phyloP scores from a whole-genome alignment of 768 basidiomycete genomes.

The Suillus discolor region DNA sequence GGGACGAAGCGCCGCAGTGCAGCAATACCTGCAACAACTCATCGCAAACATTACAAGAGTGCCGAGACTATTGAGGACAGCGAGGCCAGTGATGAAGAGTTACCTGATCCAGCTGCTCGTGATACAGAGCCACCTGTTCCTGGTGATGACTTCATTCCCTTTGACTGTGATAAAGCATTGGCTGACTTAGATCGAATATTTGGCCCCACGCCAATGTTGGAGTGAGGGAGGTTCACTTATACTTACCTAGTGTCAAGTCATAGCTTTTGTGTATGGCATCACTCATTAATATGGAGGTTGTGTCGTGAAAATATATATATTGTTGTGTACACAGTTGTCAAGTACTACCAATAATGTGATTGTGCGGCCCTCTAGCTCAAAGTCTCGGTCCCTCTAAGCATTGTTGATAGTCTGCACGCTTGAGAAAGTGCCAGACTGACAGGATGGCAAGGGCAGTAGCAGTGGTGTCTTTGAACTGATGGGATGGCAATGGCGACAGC shows the following conservation, averaged over 20 bases:
- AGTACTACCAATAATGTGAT: neutral
- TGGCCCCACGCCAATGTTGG: neutral
- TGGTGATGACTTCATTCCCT: constrained; percentile 2
- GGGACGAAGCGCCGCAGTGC: neutral
- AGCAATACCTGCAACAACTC: neutral
- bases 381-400: neutral
- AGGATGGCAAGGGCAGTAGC: neutral
- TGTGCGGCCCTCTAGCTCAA: neutral
- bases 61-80: neutral
- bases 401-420: neutral
- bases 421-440: neutral
- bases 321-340: neutral
- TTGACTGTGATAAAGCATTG: neutral
- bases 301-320: neutral
- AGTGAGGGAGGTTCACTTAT: neutral
- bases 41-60: neutral
- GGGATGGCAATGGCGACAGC: neutral
- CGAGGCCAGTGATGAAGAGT: neutral
- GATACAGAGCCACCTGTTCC: neutral
- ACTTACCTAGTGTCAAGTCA: neutral
- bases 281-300: neutral
- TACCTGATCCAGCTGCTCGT: neutral
- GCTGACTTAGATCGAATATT: neutral
- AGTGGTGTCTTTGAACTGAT: neutral
- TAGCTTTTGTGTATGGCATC: neutral